Percentiles rank a stretch among this genome's conserved stretches.
These are phyloP conservation scores for Penicillium bovifimosum DNA, from an alignment of 495 filamentous ascomycete species.

Conservation along the genomic window DNA sequence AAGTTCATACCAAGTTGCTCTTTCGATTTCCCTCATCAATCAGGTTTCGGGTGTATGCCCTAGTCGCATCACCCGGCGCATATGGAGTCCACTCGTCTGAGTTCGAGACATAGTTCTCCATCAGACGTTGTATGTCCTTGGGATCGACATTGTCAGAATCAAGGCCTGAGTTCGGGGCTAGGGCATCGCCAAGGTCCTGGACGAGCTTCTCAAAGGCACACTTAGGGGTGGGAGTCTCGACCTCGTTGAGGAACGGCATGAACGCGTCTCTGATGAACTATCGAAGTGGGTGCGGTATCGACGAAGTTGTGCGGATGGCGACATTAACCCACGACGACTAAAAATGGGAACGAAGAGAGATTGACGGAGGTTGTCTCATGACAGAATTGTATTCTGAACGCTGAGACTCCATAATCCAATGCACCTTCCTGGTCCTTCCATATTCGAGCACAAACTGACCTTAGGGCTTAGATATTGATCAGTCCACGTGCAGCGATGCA, in stretches of 20 bases:
- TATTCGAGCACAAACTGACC: background rate
- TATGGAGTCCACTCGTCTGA: slow-evolving; percentile 66
- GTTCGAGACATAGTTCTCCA: slow-evolving; percentile 65
- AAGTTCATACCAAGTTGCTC: slow-evolving; percentile 68
- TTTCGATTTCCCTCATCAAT: slow-evolving; percentile 90
- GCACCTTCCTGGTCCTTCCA: background rate
- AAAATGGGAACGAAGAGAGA: background rate
- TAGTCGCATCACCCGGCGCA: slow-evolving; percentile 57
- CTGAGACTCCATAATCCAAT: background rate
- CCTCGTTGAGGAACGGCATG: slow-evolving; percentile 34
- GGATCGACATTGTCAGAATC: slow-evolving; percentile 75
- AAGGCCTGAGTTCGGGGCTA: slow-evolving; percentile 75
- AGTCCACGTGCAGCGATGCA: background rate
- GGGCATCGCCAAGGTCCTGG: slow-evolving; percentile 57
- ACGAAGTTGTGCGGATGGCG: slow-evolving; percentile 9
- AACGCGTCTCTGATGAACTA: background rate
- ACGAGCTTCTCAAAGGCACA: slow-evolving; percentile 66
- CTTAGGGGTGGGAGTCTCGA: slow-evolving; percentile 6
- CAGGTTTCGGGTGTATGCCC: slow-evolving; percentile 79
- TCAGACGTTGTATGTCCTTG: slow-evolving; percentile 56
- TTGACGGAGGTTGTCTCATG: background rate
- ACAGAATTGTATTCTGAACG: background rate
- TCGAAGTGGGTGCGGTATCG: slow-evolving; percentile 12
- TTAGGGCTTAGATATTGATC: background rate
- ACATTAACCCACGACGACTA: background rate